Percentiles rank a stretch among this genome's conserved stretches.
phyloP scores from a whole-genome alignment of 2,329 filamentous ascomycete species.

The Neophaeococcomyces aloes region DNA sequence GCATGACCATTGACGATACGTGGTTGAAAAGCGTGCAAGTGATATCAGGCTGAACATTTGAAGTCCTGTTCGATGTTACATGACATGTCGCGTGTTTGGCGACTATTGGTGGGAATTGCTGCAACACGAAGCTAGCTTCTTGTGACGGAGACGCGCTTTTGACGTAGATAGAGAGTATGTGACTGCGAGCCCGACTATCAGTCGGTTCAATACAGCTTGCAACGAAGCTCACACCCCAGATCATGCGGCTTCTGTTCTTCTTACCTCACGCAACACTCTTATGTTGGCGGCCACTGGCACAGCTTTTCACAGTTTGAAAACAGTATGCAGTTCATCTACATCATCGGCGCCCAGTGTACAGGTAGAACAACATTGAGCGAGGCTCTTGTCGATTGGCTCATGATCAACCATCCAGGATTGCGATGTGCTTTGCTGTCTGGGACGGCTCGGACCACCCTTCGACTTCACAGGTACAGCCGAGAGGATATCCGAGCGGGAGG shows the following conservation, averaged over 20 bases:
- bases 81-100: no score
- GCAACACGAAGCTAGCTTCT: no score
- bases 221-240: no score
- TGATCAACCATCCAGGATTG: slow-evolving; percentile 10
- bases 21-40: no score
- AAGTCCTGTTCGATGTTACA: no score
- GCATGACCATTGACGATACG: no score
- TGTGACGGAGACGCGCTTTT: no score
- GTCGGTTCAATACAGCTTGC: no score
- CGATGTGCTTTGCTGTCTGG: slow-evolving; percentile 26
- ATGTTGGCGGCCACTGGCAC: neutral
- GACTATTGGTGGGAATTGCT: no score
- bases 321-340: slow-evolving; percentile 26
- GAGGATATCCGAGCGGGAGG: slow-evolving; percentile 27
- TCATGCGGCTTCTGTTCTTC: neutral
- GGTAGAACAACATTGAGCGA: slow-evolving; percentile 38
- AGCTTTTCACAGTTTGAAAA: neutral
- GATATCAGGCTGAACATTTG: no score
- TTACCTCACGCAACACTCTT: neutral
- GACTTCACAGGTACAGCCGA: slow-evolving; percentile 26
- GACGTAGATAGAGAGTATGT: no score
- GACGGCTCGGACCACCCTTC: slow-evolving; percentile 30
- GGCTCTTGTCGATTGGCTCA: slow-evolving; percentile 24
- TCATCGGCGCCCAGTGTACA: slow-evolving; percentile 37
- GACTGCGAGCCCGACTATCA: no score